Base-by-base conservation (phyloP, 805 yeast species). In the Zygosaccharomyces rouxii region DNA sequence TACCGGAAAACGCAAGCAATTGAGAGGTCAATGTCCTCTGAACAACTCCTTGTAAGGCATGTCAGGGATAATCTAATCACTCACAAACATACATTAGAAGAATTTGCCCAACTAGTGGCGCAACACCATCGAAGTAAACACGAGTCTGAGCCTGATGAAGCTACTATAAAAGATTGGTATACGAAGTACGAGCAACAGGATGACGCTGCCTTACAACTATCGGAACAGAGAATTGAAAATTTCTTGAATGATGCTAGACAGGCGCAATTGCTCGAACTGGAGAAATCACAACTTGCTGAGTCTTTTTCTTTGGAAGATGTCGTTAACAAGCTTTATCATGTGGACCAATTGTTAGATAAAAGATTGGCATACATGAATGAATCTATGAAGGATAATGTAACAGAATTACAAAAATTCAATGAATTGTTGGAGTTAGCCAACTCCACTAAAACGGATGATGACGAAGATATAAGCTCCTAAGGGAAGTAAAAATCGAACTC, bases 251-350 rank as follows among this genome's bases (percentile, higher is more conserved):
- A 38, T 18, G 35, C 33, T 7, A 52, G 54, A 23, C 42, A 47
- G 38, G 28, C 53, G 3, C 52, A 51, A 33, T 14, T 59, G 7
- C 49, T 35, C 2, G 53, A 55, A 5, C 35, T 59, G 7, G 49
- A 51, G 16, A 43, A 29, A 4, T 26, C 35, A 3, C 57, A 55
- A 38, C 21, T 48, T 13, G 19, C 48, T n/a, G 56, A 57, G 16
- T 51, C 54, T 4, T 52, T 50, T 26, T 49, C 54, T 7, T 40
- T 59, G 14, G 62, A 57, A 35, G 58, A 56, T 21, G 43, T 59
- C 35, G 52, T 58, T 16, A 54, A 52, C 25, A 52, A 44, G 25
- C 42, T 59, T 5, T 55, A 57, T 35, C 50, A 50, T 7, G 53
- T 54, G 31, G 58, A 58, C 26, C 45, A 46, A 10, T 18, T 57